These are phyloP conservation scores for Stentor roeselii DNA, from an alignment of 73 alveolate species.

Conservation along the genomic window DNA sequence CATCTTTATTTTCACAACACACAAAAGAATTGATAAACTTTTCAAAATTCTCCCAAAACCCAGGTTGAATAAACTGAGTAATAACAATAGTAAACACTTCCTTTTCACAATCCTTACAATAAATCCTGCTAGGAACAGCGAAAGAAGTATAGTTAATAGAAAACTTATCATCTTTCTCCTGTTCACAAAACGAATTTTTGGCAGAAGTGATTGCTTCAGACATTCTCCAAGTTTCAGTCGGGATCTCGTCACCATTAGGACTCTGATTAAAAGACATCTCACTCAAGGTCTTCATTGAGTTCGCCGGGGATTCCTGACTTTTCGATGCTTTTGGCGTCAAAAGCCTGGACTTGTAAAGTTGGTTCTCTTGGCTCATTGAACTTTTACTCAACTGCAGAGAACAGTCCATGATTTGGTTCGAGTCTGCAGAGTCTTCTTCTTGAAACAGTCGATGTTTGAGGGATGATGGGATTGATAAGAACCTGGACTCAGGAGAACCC, in stretches of 20 bases:
- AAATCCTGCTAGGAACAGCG: background rate
- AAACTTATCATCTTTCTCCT: background rate
- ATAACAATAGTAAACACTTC: background rate
- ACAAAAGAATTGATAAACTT: background rate
- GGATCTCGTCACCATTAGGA: background rate
- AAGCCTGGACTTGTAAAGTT: no score
- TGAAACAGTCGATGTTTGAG: no score
- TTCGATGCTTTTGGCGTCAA: no score
- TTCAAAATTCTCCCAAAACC: background rate
- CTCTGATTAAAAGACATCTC: background rate
- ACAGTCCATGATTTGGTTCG: no score
- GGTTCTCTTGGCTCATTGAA: background rate
- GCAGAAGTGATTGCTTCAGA: background rate
- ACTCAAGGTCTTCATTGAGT: background rate
- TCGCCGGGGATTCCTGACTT: no score
- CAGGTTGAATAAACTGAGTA: background rate
- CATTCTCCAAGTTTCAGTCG: background rate
- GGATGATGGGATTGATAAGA: no score
- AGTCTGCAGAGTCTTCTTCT: no score
- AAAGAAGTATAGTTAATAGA: background rate
- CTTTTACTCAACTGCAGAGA: conserved; percentile 9
- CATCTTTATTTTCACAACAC: background rate
- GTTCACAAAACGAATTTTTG: background rate
- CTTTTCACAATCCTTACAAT: background rate
- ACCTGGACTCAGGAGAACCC: no score